Evolutionary conservation across 352 stramenopile species (phyloP).

Genomic region (Globisporangium spinosum): DNA sequence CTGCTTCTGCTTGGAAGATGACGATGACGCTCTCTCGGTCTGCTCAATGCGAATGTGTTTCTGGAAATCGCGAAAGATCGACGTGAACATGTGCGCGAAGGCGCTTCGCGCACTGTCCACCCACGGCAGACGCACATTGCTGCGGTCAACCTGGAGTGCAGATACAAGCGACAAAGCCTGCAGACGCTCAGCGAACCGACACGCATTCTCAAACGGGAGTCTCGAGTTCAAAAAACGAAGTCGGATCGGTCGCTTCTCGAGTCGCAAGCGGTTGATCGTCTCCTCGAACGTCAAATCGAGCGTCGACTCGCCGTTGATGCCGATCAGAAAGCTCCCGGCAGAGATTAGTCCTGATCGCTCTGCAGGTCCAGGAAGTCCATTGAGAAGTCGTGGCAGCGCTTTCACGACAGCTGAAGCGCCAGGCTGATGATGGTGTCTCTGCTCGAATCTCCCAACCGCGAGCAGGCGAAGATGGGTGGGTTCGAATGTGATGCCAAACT

Average conservation of each 20-base stretch:
- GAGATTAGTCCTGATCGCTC: slow-evolving; percentile 51
- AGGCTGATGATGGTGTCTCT: slow-evolving; percentile 22
- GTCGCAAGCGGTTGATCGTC: slow-evolving; percentile 52
- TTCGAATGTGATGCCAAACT: slow-evolving; percentile 81
- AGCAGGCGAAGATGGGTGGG: slow-evolving; percentile 66
- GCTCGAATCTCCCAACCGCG: slow-evolving; percentile 48
- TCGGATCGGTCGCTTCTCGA: slow-evolving; percentile 44
- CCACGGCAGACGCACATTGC: slow-evolving; percentile 48
- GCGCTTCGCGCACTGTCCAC: slow-evolving; percentile 54
- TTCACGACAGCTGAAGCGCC: slow-evolving; percentile 68
- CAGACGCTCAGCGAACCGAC: slow-evolving; percentile 55
- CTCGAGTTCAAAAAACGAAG: slow-evolving; percentile 59
- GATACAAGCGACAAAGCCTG: slow-evolving; percentile 54
- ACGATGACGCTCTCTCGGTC: slow-evolving; percentile 6
- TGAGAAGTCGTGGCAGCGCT: slow-evolving; percentile 48
- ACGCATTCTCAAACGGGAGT: slow-evolving; percentile 48
- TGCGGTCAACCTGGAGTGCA: slow-evolving; percentile 34
- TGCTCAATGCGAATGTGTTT: slow-evolving; percentile 45
- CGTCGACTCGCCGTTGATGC: slow-evolving; percentile 66
- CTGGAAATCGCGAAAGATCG: slow-evolving; percentile 57
- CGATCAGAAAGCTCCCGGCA: slow-evolving; percentile 58
- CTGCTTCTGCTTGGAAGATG: not conserved
- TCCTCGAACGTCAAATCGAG: slow-evolving; percentile 60
- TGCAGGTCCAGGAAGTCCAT: slow-evolving; percentile 55
- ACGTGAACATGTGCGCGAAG: slow-evolving; percentile 65